A percentile compares a stretch with the other conserved stretches of the same genome.
phyloP scores from a whole-genome alignment of 2,329 filamentous ascomycete genomes.

The Alternaria tenuissima region DNA sequence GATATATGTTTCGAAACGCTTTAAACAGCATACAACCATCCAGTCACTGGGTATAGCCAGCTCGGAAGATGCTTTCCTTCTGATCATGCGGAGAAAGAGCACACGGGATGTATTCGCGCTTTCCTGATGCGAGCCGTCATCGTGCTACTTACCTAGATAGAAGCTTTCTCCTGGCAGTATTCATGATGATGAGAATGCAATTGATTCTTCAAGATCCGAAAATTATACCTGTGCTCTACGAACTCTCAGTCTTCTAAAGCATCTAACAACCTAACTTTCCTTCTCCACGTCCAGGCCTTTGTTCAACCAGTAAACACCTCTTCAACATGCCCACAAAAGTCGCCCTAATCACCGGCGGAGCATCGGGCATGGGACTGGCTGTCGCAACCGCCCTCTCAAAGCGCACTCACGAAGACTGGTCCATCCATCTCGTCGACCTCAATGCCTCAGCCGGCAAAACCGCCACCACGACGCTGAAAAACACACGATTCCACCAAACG shows the following conservation, averaged over 20 bases:
- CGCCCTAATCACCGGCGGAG: conserved; percentile 80
- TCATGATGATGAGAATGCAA: neutral
- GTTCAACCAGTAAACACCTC: neutral
- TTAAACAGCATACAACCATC: neutral
- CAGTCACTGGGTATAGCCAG: neutral
- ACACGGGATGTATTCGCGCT: neutral
- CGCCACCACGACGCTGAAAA: conserved; percentile 33
- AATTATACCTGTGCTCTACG: no score
- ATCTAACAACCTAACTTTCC: neutral
- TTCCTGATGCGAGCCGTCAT: neutral
- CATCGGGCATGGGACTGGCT: conserved; percentile 62
- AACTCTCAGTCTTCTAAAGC: no score
- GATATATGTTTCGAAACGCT: neutral
- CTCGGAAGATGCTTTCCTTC: conserved; percentile 13
- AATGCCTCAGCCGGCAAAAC: conserved; percentile 47
- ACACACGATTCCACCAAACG: conserved; percentile 51
- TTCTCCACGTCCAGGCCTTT: neutral
- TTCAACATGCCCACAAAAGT: conserved; percentile 28
- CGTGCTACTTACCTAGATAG: neutral
- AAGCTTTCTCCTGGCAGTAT: no score
- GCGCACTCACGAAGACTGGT: conserved; percentile 45
- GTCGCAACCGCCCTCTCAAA: conserved; percentile 52
- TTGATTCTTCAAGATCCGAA: no score
- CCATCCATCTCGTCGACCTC: conserved; percentile 54
- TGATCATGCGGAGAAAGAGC: conserved; percentile 20